phyloP scores from a whole-genome alignment of 345 rosid genomes.

The Brassica juncea region DNA sequence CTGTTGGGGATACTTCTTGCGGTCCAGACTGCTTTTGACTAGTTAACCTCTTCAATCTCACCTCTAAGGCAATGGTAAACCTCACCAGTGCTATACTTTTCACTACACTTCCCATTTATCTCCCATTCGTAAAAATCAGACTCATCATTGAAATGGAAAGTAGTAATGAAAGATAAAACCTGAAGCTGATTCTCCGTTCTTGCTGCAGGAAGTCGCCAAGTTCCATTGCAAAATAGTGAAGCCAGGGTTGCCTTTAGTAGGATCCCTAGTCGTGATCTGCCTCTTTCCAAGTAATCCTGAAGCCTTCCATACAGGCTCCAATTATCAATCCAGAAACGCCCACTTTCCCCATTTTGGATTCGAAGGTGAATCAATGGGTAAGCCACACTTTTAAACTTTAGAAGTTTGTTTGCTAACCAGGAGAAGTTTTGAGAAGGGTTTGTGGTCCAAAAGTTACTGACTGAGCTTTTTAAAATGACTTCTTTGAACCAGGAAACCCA shows the following conservation, averaged over 20 bases:
- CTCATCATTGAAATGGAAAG: not conserved
- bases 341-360: not conserved
- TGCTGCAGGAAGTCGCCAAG: not conserved
- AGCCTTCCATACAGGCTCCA: not conserved
- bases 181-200: not conserved
- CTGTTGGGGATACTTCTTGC: not conserved
- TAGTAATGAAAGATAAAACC: not conserved
- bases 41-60: not conserved
- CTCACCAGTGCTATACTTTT: not conserved
- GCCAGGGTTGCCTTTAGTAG: not conserved
- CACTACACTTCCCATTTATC: not conserved
- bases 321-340: not conserved
- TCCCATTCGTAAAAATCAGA: not conserved
- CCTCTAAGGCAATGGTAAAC: not conserved
- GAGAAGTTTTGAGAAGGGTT: not conserved
- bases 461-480: not conserved
- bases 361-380: not conserved
- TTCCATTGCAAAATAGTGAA: not conserved
- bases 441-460: not conserved
- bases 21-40: too few species aligned
- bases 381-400: not conserved
- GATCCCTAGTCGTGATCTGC: not conserved
- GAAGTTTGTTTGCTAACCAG: not conserved
- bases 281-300: not conserved
- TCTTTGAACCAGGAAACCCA: not conserved